A percentile compares a stretch with the other conserved stretches of the same genome.
These are phyloP conservation scores for Neurospora sp. DNA, from an alignment of 495 filamentous ascomycete species.

Conservation along the genomic window DNA sequence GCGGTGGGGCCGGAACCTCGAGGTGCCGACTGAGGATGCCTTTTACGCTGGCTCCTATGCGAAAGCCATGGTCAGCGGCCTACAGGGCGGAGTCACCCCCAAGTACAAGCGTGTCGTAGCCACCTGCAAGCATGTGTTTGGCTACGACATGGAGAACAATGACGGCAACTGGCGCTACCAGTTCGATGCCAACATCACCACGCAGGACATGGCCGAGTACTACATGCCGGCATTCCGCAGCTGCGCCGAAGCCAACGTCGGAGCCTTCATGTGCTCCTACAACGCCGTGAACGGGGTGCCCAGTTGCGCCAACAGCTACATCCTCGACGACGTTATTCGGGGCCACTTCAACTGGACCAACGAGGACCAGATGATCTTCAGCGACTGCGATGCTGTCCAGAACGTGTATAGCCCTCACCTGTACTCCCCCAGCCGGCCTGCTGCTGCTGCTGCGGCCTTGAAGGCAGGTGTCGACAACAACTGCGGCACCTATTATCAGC, in stretches of 20 bases:
- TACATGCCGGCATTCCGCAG: conserved; percentile 28
- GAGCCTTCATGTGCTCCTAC: conserved; percentile 32
- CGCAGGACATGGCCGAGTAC: conserved; percentile 29
- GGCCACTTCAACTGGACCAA: conserved; percentile 26
- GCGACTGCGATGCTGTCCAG: conserved; percentile 26
- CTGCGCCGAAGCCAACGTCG: conserved; percentile 27
- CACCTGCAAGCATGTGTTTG: conserved; percentile 53
- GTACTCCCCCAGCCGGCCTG: not conserved
- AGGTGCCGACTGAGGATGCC: conserved; percentile 27
- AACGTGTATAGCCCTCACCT: conserved; percentile 12
- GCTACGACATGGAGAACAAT: conserved; percentile 48
- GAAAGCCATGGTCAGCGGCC: conserved; percentile 45
- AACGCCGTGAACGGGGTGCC: conserved; percentile 29
- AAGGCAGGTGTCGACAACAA: conserved; percentile 21
- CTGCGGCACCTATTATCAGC: conserved; percentile 15
- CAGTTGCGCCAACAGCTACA: conserved; percentile 24
- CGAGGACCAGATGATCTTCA: conserved; percentile 21
- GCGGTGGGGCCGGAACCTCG: conserved; percentile 18
- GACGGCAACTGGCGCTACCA: conserved; percentile 16
- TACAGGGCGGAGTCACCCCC: conserved; percentile 36
- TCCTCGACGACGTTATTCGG: conserved; percentile 24
- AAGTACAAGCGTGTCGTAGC: conserved; percentile 38
- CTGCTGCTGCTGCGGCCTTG: conserved; percentile 16
- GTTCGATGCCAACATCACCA: conserved; percentile 21
- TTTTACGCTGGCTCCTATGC: conserved; percentile 20